Evolutionary conservation across 2,329 filamentous ascomycete species (phyloP), one percentile per base, ranked within the genome.

Genomic region (Pezicula carpinea): DNA sequence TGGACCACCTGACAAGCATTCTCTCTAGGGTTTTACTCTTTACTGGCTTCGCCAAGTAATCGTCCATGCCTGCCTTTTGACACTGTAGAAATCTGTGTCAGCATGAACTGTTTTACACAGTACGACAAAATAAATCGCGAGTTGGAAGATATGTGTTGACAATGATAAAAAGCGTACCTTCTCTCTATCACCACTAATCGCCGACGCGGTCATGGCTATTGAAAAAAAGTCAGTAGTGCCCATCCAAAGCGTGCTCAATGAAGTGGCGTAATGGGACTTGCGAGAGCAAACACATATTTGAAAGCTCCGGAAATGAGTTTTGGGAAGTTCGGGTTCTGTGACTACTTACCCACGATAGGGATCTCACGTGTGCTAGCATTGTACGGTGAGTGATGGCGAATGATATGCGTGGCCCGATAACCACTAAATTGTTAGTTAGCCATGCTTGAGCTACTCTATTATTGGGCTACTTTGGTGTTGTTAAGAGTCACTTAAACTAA

Each of bases 151-250:
- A 26, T 26, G 6, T 10, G 6, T 8, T 26, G 6, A 26, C 8
- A 26, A 26, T 26, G 11, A 26, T 5, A 23, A 26, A 10, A 26
- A 10, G 11, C 23, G 7, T 26, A 26, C 23, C 11, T 88, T 89
- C 61, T 89, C 85, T 41, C 77, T 73, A 58, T 90, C 86, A 4
- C 86, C 86, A 60, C 88, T 83, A 34, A 89, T 89, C 0, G 86
- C 86, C 4, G 82, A 87, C 4, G 85, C 87, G 0, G 86, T 90
- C 83, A 90, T 88, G n/a, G 86, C 86, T 32, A 26, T 26, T 26
- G 23, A 26, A 10, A 8, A 26, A 26, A 10, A 26, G 23, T 26
- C 11, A 26, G 23, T 26, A 10, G 6, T 26, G 23, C 6, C 11
- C 23, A 3, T 2, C 2, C 2, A 6, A 10, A 8, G 2, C 6